These are phyloP conservation scores for Globisporangium spinosum DNA, from an alignment of 352 stramenopile genomes.

Conservation along the genomic window DNA sequence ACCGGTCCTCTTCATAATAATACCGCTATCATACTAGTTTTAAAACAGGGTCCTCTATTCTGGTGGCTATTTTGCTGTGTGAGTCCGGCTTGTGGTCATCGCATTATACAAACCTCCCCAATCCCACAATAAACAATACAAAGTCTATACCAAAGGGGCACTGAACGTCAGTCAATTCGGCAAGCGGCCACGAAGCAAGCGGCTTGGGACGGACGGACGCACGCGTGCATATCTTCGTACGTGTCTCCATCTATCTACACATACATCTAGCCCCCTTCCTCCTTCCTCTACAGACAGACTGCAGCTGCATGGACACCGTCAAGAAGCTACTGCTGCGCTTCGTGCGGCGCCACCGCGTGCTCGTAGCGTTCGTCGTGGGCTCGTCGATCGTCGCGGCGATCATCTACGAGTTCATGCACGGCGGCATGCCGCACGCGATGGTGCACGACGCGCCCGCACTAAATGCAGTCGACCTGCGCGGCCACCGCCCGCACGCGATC, in stretches of 20 bases:
- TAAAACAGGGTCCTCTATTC: not conserved
- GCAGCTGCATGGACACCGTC: slow-evolving; percentile 19
- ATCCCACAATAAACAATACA: not conserved
- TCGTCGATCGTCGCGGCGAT: slow-evolving; percentile 40
- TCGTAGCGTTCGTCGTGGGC: slow-evolving; percentile 34
- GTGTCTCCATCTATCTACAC: no score
- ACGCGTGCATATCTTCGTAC: no score
- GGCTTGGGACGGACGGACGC: no score
- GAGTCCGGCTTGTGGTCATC: no score
- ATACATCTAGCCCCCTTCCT: not conserved
- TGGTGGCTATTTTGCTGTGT: not conserved
- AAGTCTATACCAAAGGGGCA: not conserved
- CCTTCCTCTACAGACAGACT: not conserved
- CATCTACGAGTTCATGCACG: slow-evolving; percentile 56
- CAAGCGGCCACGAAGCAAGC: no score
- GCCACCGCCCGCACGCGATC: slow-evolving; percentile 28
- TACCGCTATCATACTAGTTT: not conserved
- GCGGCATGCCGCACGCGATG: slow-evolving; percentile 38
- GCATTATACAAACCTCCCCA: not conserved
- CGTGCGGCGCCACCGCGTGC: slow-evolving; percentile 37
- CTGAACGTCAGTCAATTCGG: not conserved
- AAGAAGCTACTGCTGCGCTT: slow-evolving; percentile 30
- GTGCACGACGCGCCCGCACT: slow-evolving; percentile 38
- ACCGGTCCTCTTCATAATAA: not conserved
- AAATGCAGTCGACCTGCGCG: slow-evolving; percentile 36